A percentile compares a stretch with the other conserved stretches of the same genome.
phyloP scores from a whole-genome alignment of 257 asterid species.

The Cinchona pubescens region DNA sequence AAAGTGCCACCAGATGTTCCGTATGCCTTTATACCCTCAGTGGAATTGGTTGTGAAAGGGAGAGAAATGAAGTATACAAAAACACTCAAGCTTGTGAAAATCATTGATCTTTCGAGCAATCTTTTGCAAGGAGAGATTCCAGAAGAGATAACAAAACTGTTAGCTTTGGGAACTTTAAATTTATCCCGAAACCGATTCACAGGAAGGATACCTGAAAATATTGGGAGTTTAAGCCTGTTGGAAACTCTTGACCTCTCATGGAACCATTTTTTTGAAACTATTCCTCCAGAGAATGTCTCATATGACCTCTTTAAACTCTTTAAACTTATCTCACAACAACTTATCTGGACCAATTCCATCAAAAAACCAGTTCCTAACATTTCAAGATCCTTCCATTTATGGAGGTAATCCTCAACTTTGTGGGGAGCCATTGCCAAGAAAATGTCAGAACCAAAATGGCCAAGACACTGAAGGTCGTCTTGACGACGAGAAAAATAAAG shows the following conservation, averaged over 20 bases:
- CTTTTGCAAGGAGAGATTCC: conserved; percentile 12
- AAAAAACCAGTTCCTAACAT: conserved; percentile 10
- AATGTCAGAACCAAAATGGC: not conserved
- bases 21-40: not conserved
- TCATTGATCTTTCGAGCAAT: conserved; percentile 23
- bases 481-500: not conserved
- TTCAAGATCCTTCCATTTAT: conserved; percentile 21
- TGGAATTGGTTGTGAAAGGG: conserved; percentile 24
- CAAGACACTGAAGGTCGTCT: no score
- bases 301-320: conserved; percentile 9
- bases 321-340: conserved; percentile 19
- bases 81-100: conserved; percentile 18
- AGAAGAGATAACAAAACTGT: conserved; percentile 9
- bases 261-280: conserved; percentile 12
- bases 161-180: conserved; percentile 14
- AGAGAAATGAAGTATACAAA: conserved; percentile 6
- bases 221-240: conserved; percentile 6
- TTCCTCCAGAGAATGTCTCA: conserved; percentile 21
- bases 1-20: not conserved
- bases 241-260: conserved; percentile 28
- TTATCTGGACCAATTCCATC: conserved; percentile 16
- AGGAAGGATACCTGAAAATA: conserved; percentile 14
- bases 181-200: no score
- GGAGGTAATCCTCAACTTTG: conserved; percentile 19
- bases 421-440: conserved; percentile 14